Conservation (phyloP, 345 rosid species). For the Viola odorata region DNA sequence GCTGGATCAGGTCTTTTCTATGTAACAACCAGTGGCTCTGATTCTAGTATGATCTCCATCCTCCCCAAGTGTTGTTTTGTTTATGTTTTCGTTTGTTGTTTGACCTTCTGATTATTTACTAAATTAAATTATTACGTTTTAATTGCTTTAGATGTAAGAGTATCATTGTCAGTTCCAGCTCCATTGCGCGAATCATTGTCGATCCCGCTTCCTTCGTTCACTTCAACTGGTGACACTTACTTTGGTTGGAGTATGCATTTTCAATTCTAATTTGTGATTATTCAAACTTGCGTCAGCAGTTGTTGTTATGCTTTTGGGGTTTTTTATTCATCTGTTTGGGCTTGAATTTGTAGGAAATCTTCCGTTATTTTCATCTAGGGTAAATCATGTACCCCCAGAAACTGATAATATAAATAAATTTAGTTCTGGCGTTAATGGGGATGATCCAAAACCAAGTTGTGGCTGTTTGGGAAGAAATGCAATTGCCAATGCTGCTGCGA, state of each 20-base stretch:
- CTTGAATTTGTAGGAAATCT: constrained; percentile 34
- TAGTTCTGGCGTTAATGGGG: constrained; percentile 29
- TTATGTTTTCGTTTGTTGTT: background rate
- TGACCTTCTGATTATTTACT: background rate
- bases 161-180: constrained; percentile 39
- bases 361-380: constrained; percentile 33
- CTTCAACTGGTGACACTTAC: constrained; percentile 22
- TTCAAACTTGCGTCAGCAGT: background rate
- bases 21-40: constrained; percentile 11
- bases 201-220: constrained; percentile 22
- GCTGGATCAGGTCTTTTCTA: constrained; percentile 41
- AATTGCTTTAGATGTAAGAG: constrained; percentile 25
- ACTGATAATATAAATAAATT: constrained; percentile 25
- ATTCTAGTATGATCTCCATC: constrained; percentile 33
- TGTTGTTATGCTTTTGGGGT: background rate
- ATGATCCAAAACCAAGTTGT: constrained; percentile 33
- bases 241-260: constrained; percentile 34
- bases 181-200: constrained; percentile 23
- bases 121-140: background rate
- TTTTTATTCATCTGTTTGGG: background rate
- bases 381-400: constrained; percentile 33
- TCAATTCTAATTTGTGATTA: constrained; percentile 1
- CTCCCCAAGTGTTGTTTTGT: background rate
- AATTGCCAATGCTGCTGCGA: constrained; percentile 86
- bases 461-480: constrained; percentile 67